phyloP scores from a whole-genome alignment of 2,329 filamentous ascomycete genomes.

The Fusarium humuli region DNA sequence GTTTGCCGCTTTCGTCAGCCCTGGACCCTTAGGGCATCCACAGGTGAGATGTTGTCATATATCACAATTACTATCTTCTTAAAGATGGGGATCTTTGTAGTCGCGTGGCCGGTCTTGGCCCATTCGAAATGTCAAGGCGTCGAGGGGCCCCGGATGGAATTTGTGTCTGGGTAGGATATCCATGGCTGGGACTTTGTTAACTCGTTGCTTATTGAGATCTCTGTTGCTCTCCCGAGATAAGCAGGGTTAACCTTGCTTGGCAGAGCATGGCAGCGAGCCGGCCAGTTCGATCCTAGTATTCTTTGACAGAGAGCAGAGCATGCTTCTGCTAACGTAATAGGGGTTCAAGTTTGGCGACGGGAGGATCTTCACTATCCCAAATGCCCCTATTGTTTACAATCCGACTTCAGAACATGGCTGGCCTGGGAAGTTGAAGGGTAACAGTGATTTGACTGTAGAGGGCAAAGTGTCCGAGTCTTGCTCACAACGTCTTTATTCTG shows the following conservation, averaged over 20 bases:
- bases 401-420: not conserved
- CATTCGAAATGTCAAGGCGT: not conserved
- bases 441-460: not conserved
- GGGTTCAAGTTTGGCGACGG: too few species aligned
- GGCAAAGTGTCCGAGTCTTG: not conserved
- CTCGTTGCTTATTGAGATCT: not conserved
- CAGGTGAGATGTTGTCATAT: not conserved
- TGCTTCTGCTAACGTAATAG: not conserved
- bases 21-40: not conserved
- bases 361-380: not conserved
- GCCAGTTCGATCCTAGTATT: not conserved
- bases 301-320: not conserved
- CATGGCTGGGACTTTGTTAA: not conserved
- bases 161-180: not conserved
- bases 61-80: not conserved
- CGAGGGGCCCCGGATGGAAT: not conserved
- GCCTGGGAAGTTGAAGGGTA: not conserved
- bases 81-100: not conserved
- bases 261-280: not conserved
- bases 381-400: not conserved
- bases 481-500: not conserved
- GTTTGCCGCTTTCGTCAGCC: conserved; percentile 3
- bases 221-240: conserved; percentile 3
- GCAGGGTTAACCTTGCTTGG: conserved; percentile 14
- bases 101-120: not conserved